These are phyloP conservation scores for Raffaelea deltoideospora DNA, from an alignment of 2,329 filamentous ascomycete genomes.

Conservation along the genomic window DNA sequence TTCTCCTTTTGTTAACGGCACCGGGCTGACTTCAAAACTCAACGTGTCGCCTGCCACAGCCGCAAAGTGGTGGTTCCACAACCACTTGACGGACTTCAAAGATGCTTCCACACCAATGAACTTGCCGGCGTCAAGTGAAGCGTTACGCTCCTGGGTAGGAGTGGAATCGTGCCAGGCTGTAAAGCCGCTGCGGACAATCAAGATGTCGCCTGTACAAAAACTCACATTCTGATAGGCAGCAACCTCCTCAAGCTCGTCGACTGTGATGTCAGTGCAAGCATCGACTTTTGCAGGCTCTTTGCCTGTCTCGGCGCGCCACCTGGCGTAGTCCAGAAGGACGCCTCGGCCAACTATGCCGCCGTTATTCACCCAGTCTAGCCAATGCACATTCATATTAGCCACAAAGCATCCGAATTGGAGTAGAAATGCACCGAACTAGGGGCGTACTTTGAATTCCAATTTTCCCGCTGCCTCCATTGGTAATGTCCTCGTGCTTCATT, in stretches of 20 bases:
- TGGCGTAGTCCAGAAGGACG: background rate
- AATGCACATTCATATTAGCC: background rate
- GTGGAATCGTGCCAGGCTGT: background rate
- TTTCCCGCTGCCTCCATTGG: too few species aligned
- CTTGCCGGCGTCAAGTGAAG: background rate
- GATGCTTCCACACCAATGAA: background rate
- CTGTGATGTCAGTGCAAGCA: too few species aligned
- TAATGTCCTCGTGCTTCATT: background rate
- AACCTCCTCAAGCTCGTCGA: background rate
- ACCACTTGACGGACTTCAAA: background rate
- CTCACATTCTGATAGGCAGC: background rate
- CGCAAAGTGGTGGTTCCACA: background rate
- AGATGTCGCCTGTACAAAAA: background rate
- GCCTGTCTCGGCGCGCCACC: background rate
- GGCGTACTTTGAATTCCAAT: too few species aligned
- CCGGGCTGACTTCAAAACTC: background rate
- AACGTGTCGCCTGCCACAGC: background rate
- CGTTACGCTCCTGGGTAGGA: background rate
- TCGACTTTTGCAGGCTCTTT: too few species aligned
- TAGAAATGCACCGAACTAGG: too few species aligned
- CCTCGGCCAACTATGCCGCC: background rate
- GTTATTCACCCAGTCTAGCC: background rate
- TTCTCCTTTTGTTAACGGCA: background rate
- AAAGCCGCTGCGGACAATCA: background rate
- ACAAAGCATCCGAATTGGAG: background rate